These are phyloP conservation scores for Xylariaceae sp. DNA, from an alignment of 2,329 filamentous ascomycete species.

Conservation along the genomic window DNA sequence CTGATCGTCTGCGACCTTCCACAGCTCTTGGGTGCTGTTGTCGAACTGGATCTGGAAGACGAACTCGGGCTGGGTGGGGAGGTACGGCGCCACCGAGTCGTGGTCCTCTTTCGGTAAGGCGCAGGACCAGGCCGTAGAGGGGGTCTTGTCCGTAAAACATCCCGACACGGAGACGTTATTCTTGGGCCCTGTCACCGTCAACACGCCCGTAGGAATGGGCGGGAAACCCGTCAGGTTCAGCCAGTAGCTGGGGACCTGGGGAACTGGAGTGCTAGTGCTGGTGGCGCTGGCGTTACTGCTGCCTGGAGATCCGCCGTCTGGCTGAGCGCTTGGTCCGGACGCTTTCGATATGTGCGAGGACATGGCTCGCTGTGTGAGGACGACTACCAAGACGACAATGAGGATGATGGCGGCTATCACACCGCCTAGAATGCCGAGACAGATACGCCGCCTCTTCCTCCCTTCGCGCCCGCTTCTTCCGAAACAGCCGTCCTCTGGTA, in stretches of 20 bases:
- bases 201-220: conserved; percentile 76
- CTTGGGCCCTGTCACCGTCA: conserved; percentile 71
- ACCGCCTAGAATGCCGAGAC: conserved; percentile 45
- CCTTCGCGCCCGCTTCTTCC: conserved; percentile 59
- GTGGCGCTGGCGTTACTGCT: too few relatives aligned
- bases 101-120: conserved; percentile 75
- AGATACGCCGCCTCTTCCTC: conserved; percentile 57
- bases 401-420: conserved; percentile 53
- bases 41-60: conserved; percentile 73
- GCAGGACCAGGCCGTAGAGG: conserved; percentile 74
- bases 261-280: conserved; percentile 1
- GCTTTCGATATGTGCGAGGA: conserved; percentile 1
- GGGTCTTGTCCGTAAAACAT: conserved; percentile 63
- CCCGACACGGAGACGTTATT: conserved; percentile 57
- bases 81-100: conserved; percentile 54
- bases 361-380: conserved; percentile 39
- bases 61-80: conserved; percentile 68
- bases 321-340: background rate
- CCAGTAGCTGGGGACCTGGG: conserved; percentile 53
- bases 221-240: conserved; percentile 83
- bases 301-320: too few relatives aligned
- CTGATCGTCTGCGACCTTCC: conserved; percentile 40
- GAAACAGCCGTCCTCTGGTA: conserved; percentile 59
- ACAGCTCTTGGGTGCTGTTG: conserved; percentile 48
- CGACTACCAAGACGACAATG: conserved; percentile 52